These are phyloP conservation scores for Yarrowia yakushimensis DNA, from an alignment of 805 yeast species.

Conservation along the genomic window DNA sequence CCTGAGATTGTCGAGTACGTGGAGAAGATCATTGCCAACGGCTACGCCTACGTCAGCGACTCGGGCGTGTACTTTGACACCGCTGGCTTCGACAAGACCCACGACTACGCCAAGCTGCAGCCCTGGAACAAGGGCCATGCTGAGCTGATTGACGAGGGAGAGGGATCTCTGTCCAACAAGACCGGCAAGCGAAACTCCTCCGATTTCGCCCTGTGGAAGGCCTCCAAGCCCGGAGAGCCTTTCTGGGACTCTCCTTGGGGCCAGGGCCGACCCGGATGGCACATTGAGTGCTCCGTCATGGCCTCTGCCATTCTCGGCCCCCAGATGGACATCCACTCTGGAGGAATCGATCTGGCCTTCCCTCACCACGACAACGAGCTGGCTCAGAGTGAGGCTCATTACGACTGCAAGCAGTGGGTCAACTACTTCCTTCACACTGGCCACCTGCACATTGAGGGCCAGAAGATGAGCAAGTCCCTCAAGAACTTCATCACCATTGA, in stretches of 20 bases:
- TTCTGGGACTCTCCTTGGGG: slow-evolving; percentile 97
- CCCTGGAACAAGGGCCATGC: slow-evolving; percentile 95
- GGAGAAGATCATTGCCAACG: slow-evolving; percentile 65
- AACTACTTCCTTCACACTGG: slow-evolving; percentile 96
- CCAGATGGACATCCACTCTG: slow-evolving; percentile 89
- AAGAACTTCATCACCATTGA: slow-evolving; percentile 94
- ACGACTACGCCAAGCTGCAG: slow-evolving; percentile 90
- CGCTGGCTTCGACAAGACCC: slow-evolving; percentile 71
- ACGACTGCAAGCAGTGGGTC: slow-evolving; percentile 89
- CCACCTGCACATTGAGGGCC: slow-evolving; percentile 96
- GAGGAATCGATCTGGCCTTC: slow-evolving; percentile 95
- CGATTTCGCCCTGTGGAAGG: slow-evolving; percentile 96
- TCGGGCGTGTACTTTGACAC: slow-evolving; percentile 93
- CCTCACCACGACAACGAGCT: slow-evolving; percentile 99
- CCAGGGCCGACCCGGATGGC: slow-evolving; percentile 98
- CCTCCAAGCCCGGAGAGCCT: slow-evolving; percentile 96
- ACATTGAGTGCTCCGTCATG: slow-evolving; percentile 98
- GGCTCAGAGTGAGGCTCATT: slow-evolving; percentile 95
- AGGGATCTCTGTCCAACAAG: slow-evolving; percentile 69
- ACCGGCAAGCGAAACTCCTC: slow-evolving; percentile 67
- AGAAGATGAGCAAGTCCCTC: slow-evolving; percentile 92
- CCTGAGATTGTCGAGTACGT: slow-evolving; percentile 88
- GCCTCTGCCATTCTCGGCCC: slow-evolving; percentile 84
- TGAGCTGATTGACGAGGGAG: slow-evolving; percentile 88
- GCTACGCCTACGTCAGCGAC: slow-evolving; percentile 74